A percentile compares a stretch with the other conserved stretches of the same genome.
Conservation (phyloP, 352 stramenopile species). For the Nothophytophthora sp. region DNA sequence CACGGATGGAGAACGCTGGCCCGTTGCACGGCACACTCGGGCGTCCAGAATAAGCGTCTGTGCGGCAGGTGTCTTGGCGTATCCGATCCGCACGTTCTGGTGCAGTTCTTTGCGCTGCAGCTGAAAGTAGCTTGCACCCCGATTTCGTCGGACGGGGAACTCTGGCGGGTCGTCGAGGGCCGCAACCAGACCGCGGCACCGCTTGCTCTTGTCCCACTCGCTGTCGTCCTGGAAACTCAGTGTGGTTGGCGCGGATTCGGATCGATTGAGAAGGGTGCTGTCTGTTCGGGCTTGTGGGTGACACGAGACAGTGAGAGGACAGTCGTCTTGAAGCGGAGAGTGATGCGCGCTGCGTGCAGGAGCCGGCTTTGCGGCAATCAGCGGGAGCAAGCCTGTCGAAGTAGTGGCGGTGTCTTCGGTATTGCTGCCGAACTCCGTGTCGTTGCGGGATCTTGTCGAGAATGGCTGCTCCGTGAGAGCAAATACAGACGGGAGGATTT, state of each 20-base stretch:
- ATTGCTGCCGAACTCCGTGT: background rate
- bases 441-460: slow-evolving; percentile 1
- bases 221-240: slow-evolving; percentile 26
- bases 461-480: slow-evolving; percentile 18
- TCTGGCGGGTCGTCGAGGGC: slow-evolving; percentile 31
- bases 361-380: slow-evolving; percentile 6
- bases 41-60: slow-evolving; percentile 44
- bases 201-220: slow-evolving; percentile 30
- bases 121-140: slow-evolving; percentile 49
- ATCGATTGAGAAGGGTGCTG: slow-evolving; percentile 19
- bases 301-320: background rate
- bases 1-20: slow-evolving; percentile 22
- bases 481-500: slow-evolving; percentile 24
- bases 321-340: background rate
- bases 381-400: slow-evolving; percentile 7
- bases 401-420: background rate
- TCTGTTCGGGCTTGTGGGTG: background rate
- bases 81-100: slow-evolving; percentile 39
- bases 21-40: slow-evolving; percentile 40
- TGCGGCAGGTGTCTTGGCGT: slow-evolving; percentile 36
- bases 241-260: slow-evolving; percentile 48
- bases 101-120: slow-evolving; percentile 44
- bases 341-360: background rate
- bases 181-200: slow-evolving; percentile 39
- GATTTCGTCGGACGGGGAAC: slow-evolving; percentile 39